A percentile compares a stretch with the other conserved stretches of the same genome.
Evolutionary conservation across 2,329 filamentous ascomycete genomes (phyloP).

Genomic region (Bipolaris zeicola): DNA sequence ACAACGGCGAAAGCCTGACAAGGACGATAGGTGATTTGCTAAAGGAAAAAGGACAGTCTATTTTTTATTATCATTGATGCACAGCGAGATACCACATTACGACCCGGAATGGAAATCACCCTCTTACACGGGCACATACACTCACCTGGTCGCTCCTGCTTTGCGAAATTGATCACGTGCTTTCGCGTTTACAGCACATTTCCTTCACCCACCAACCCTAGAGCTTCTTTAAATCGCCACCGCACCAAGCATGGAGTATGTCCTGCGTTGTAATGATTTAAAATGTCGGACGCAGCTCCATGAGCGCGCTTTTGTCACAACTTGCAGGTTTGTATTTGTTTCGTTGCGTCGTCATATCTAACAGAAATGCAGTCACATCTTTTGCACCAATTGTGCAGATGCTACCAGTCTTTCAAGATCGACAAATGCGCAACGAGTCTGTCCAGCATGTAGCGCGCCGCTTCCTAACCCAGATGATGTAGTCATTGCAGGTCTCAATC

Average conservation of each 20-base stretch:
- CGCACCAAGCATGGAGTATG: slow-evolving; percentile 68
- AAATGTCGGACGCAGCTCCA: slow-evolving; percentile 73
- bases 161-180: slow-evolving; percentile 12
- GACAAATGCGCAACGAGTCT: slow-evolving; percentile 61
- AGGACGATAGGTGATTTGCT: slow-evolving; percentile 41
- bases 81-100: slow-evolving; percentile 32
- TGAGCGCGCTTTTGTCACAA: slow-evolving; percentile 80
- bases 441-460: slow-evolving; percentile 75
- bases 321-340: slow-evolving; percentile 70
- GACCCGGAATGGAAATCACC: slow-evolving; percentile 10
- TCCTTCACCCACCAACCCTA: slow-evolving; percentile 2
- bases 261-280: slow-evolving; percentile 78
- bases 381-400: slow-evolving; percentile 77
- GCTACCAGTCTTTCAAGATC: slow-evolving; percentile 65
- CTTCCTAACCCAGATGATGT: slow-evolving; percentile 77
- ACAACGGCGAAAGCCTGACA: slow-evolving; percentile 44
- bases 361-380: slow-evolving; percentile 67
- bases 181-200: slow-evolving; percentile 8
- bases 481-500: slow-evolving; percentile 72
- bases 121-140: neutral
- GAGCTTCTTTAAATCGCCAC: slow-evolving; percentile 1
- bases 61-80: slow-evolving; percentile 15
- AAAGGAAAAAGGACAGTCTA: neutral
- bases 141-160: slow-evolving; percentile 22
- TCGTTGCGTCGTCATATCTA: slow-evolving; percentile 45